phyloP scores from a whole-genome alignment of 768 basidiomycete species.

The Coprinopsis sp. region DNA sequence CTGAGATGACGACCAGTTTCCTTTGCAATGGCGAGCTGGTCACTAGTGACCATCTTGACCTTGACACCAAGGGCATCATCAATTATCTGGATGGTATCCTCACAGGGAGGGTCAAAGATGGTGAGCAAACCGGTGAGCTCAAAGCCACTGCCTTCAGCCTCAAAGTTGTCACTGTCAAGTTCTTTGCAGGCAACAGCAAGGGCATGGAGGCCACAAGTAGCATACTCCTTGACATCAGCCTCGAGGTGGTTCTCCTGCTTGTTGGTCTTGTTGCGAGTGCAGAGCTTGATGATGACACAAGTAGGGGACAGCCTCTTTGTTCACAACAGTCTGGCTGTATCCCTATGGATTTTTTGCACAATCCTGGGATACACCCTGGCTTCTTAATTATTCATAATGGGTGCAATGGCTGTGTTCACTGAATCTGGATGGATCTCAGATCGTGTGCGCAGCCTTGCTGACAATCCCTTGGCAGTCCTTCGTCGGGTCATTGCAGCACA shows the following conservation, averaged over 20 bases:
- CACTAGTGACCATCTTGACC: slow-evolving; percentile 99
- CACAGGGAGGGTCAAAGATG: slow-evolving; percentile 97
- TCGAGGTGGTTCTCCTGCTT: slow-evolving; percentile 89
- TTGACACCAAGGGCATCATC: slow-evolving; percentile 98
- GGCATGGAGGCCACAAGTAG: slow-evolving; percentile 95
- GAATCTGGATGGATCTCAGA: no score
- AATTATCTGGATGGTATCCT: slow-evolving; percentile 99
- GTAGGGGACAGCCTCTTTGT: no score
- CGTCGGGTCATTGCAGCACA: no score
- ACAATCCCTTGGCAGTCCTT: no score
- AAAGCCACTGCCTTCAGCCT: slow-evolving; percentile 94
- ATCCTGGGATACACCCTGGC: no score
- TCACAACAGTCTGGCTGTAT: no score
- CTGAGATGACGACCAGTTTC: slow-evolving; percentile 98
- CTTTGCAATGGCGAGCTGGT: slow-evolving; percentile 99
- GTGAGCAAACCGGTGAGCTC: slow-evolving; percentile 96
- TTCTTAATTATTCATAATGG: no score
- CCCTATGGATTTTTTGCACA: no score
- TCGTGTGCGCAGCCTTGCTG: no score
- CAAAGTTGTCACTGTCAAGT: slow-evolving; percentile 73
- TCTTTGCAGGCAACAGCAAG: slow-evolving; percentile 97
- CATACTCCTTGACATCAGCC: slow-evolving; percentile 94
- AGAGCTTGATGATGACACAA: no score
- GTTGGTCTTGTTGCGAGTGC: slow-evolving; percentile 94
- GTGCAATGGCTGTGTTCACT: no score